Base-by-base conservation (phyloP, 2,329 filamentous ascomycete species). In the Tricladium varicosporioides region DNA sequence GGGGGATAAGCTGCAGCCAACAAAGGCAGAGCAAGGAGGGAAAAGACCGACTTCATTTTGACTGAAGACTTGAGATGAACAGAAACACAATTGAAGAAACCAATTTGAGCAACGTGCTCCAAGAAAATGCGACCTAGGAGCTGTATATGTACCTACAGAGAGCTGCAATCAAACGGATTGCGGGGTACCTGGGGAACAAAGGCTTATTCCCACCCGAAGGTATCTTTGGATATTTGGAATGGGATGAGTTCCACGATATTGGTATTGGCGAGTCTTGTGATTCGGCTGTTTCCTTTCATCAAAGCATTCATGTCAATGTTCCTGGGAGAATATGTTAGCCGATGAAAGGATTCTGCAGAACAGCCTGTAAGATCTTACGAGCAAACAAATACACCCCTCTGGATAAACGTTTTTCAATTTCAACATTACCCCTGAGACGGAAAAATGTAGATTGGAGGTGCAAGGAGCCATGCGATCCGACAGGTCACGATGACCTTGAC, bases 1-100 rank as follows among this genome's bases (percentile, higher is more conserved):
- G 11, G 36, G 36, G 10, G 2, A 40, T 40, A 15, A 2, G 54
- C 57, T 7, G 59, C 13, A 14, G 40, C 54, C 5, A 44, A 54
- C 27, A 60, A 44, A 52, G 59, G 57, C 16, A 61, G 45, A 19
- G 59, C 32, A 15, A 55, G 40, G 22, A 54, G 22, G 16, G 53
- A n/a, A 16, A 59, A 31, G 13, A 59, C 33, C 33, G 53, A 40
- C 42, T 54, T 54, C 9, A 56, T 56, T 43, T 42, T 59, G 45
- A 36, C 5, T 16, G 11, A 43, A 46, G 43, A 46, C 3, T 40
- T 13, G 36, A n/a, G n/a, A n/a, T 4, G 36, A 13, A 40, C 2
- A 13, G 5, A n/a, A 40, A 40, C 36, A n/a, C 10, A n/a, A n/a
- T 40, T 40, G 36, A 40, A 40, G n/a, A 10, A 40, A 40, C n/a